Conservation (phyloP, 768 basidiomycete genomes). For the Butyriboletus loyo region DNA sequence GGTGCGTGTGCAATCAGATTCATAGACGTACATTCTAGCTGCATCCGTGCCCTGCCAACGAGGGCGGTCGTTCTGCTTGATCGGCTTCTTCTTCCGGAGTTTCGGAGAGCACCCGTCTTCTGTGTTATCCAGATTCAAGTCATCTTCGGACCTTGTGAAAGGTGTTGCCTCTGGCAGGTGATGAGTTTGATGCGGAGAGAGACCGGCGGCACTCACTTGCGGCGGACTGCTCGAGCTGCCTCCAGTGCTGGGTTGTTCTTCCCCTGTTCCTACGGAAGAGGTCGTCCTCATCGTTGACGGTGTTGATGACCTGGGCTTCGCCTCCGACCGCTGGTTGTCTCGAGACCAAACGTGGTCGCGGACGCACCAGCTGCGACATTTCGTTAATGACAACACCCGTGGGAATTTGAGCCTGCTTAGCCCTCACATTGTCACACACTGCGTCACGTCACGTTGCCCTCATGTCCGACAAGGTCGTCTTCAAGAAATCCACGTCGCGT, state of each 20-base stretch:
- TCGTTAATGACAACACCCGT: conserved; percentile 19
- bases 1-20: neutral
- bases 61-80: conserved; percentile 30
- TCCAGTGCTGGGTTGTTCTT: conserved; percentile 56
- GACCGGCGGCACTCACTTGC: conserved; percentile 43
- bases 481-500: conserved; percentile 44
- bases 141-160: conserved; percentile 19
- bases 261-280: conserved; percentile 67
- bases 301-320: conserved; percentile 3
- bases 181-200: conserved; percentile 2
- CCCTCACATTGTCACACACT: conserved; percentile 15
- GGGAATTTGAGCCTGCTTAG: conserved; percentile 17
- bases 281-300: conserved; percentile 56
- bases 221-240: conserved; percentile 51
- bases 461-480: conserved; percentile 33
- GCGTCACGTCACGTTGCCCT: conserved; percentile 23
- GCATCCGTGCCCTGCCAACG: conserved; percentile 44
- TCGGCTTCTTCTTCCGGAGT: conserved; percentile 37
- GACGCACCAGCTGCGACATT: conserved; percentile 35
- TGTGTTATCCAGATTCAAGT: conserved; percentile 20
- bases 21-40: conserved; percentile 39
- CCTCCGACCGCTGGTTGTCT: conserved; percentile 7
- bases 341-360: conserved; percentile 46
- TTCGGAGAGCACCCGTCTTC: conserved; percentile 28
- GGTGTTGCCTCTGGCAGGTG: conserved; percentile 23